A percentile compares a stretch with the other conserved stretches of the same genome.
Evolutionary conservation across 805 yeast species (phyloP).

Genomic region (Schwanniomyces pseudopolymorphus): DNA sequence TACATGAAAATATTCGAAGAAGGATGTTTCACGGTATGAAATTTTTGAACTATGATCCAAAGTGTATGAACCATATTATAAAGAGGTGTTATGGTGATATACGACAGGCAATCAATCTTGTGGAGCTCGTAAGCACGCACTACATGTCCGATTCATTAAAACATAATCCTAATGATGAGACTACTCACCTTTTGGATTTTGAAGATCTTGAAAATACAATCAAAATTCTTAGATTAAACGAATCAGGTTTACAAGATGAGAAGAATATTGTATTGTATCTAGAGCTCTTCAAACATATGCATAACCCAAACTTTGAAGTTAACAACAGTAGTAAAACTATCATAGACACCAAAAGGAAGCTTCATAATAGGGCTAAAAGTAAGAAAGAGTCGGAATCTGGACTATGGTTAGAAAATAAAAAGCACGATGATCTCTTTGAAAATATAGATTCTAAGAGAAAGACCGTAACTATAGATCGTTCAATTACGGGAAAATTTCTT

Average conservation of each 20-base stretch:
- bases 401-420: not conserved
- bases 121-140: constrained; percentile 28
- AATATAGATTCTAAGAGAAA: not conserved
- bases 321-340: too few species aligned
- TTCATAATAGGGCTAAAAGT: not conserved
- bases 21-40: constrained; percentile 7
- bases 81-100: constrained; percentile 29
- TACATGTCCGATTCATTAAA: constrained; percentile 2
- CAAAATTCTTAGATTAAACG: constrained; percentile 8
- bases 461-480: not conserved
- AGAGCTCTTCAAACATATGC: constrained; percentile 14
- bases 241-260: constrained; percentile 16
- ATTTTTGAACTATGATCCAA: constrained; percentile 14
- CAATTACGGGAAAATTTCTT: not conserved
- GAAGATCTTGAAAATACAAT: constrained; percentile 8
- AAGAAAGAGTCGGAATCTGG: not conserved
- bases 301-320: not conserved
- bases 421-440: not conserved
- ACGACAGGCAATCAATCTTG: constrained; percentile 29
- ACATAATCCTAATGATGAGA: not conserved
- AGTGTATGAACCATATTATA: constrained; percentile 15
- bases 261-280: constrained; percentile 14
- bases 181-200: constrained; percentile 4
- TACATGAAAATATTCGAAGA: constrained; percentile 31
- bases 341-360: too few species aligned